Base-by-base conservation (phyloP, 208 protist genomes). In the Phytomonas francai region DNA sequence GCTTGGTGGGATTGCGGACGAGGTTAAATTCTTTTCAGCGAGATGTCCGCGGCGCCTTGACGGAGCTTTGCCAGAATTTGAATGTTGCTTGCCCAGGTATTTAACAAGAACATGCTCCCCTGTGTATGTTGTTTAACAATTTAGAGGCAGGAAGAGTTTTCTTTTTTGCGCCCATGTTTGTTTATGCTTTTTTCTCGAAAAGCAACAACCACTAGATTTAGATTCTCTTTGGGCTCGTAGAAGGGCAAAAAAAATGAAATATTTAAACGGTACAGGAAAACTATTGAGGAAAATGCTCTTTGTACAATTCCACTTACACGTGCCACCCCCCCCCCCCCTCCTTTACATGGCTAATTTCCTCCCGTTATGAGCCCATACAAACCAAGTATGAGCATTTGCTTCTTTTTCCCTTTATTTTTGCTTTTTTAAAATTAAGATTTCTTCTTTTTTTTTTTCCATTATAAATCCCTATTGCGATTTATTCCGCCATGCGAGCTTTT, bases 1-100 rank as follows among this genome's bases (percentile, higher is more conserved):
- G 82, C 62, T 36, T 89, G 59, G 66, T 73, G 49, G 89, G 89
- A 45, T 54, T 94, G 62, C 78, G 85, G 5, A 45, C 81, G 4
- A 78, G 77, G 60, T 25, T 91, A 22, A 59, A 73, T 33, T 68
- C 79, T 0, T 76, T 94, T 63, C 85, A 83, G 29, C 42, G 60
- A 2, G 84, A 91, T 67, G 81, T 91, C 66, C 85, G 84, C 11
- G 73, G 74, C n/a, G 89, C 84, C 14, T 78, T 94, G 29, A 58
- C 51, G 30, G 84, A 90, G 70, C 42, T 91, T 59, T 79, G 80
- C 61, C 67, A 74, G 61, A 83, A 77, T n/a, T 77, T 94, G 30
- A 89, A 92, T 59, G 76, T 94, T 25, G 84, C 86, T 8, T 72
- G 72, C 27, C 89, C 89, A 22, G 84, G 80, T 3, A 42, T 93